Evolutionary conservation across 1,284 basidiomycete species (phyloP).

Genomic region (Coriolopsis trogii): DNA sequence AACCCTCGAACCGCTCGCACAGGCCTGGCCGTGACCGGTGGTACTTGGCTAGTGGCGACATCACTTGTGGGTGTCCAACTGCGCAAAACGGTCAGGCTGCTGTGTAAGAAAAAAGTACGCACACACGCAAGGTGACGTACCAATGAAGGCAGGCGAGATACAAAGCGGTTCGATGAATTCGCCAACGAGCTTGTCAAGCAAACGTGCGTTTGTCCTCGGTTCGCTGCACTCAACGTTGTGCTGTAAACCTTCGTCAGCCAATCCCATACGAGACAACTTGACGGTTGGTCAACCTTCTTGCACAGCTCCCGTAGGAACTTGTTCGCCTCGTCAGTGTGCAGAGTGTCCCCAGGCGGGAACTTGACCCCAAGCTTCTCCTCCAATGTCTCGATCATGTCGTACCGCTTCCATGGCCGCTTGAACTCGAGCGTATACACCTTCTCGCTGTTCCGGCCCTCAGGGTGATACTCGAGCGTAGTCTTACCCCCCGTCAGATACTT

Average conservation of each 20-base stretch:
- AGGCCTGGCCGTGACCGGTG: slow-evolving; percentile 92
- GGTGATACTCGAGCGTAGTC: slow-evolving; percentile 89
- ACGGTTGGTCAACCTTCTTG: slow-evolving; percentile 60
- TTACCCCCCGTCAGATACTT: slow-evolving; percentile 83
- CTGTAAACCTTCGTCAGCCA: slow-evolving; percentile 42
- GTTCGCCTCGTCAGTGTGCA: slow-evolving; percentile 91
- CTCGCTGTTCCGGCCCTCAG: slow-evolving; percentile 84
- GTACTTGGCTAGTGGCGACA: slow-evolving; percentile 98
- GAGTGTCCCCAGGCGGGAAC: slow-evolving; percentile 92
- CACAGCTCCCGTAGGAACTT: slow-evolving; percentile 87
- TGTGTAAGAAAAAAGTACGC: no score
- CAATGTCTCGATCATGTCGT: slow-evolving; percentile 97
- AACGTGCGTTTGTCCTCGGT: slow-evolving; percentile 92
- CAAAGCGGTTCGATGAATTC: slow-evolving; percentile 98
- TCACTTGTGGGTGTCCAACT: slow-evolving; percentile 98
- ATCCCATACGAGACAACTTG: not conserved
- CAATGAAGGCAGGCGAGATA: slow-evolving; percentile 96
- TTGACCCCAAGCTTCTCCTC: slow-evolving; percentile 93
- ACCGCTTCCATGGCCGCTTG: slow-evolving; percentile 96
- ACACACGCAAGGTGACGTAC: slow-evolving; percentile 39
- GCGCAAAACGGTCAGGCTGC: slow-evolving; percentile 1
- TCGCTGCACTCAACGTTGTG: slow-evolving; percentile 98
- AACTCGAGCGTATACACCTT: slow-evolving; percentile 88
- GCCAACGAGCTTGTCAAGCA: slow-evolving; percentile 98
- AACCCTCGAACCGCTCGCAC: slow-evolving; percentile 98